Conservation (phyloP, 106 monocot genomes). For the Acanthochlamys bracteata region DNA sequence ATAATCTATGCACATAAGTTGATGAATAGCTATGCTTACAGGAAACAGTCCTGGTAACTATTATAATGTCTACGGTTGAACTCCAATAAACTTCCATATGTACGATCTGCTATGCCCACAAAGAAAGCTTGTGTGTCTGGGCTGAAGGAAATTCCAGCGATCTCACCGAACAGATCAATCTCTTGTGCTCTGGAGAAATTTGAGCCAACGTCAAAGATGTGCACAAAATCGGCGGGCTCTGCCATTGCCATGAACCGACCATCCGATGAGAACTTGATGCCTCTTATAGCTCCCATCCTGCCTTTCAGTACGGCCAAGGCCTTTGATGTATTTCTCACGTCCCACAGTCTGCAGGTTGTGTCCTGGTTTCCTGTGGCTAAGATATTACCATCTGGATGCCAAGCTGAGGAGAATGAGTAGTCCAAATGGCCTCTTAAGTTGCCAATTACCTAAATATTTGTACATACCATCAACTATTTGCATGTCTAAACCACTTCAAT, state of each 20-base stretch:
- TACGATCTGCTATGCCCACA: slow-evolving; percentile 42
- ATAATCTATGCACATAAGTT: neutral
- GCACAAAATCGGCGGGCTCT: slow-evolving; percentile 80
- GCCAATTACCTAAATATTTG: slow-evolving; percentile 34
- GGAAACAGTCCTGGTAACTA: slow-evolving; percentile 13
- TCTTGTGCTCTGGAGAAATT: slow-evolving; percentile 47
- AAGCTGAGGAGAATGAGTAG: slow-evolving; percentile 76
- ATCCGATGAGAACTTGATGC: slow-evolving; percentile 68
- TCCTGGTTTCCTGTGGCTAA: slow-evolving; percentile 85
- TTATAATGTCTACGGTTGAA: slow-evolving; percentile 31
- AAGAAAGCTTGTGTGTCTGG: slow-evolving; percentile 47
- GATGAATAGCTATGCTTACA: neutral
- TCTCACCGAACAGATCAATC: slow-evolving; percentile 89
- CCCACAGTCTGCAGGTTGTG: slow-evolving; percentile 82
- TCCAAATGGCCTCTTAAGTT: slow-evolving; percentile 48
- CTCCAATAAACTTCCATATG: slow-evolving; percentile 51
- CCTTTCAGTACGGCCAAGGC: slow-evolving; percentile 62
- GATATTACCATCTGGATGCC: slow-evolving; percentile 67
- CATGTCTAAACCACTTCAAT: neutral
- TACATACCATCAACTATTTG: too few species aligned
- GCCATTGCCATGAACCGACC: slow-evolving; percentile 70
- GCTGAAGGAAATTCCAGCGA: slow-evolving; percentile 48
- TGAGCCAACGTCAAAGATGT: slow-evolving; percentile 43
- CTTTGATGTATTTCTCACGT: slow-evolving; percentile 49
- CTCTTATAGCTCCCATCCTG: slow-evolving; percentile 62